Evolutionary conservation across 768 basidiomycete species (phyloP).

Genomic region (Tricholoma sp.): DNA sequence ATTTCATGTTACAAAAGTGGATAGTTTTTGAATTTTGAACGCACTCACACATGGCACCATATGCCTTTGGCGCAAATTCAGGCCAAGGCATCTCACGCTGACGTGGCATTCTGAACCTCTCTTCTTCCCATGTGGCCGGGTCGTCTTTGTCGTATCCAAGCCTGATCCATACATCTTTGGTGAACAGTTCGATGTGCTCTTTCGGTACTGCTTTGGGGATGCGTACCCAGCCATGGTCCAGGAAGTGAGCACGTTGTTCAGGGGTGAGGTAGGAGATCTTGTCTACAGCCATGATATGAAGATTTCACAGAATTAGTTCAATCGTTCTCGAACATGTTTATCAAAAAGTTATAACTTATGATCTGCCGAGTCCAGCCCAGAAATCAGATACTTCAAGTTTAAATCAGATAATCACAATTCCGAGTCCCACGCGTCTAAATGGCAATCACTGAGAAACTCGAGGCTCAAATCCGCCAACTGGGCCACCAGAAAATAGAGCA

Average conservation of each 20-base stretch:
- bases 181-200: neutral
- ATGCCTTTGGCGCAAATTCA: neutral
- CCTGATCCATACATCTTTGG: slow-evolving; percentile 1
- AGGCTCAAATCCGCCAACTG: too few relatives aligned
- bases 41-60: slow-evolving; percentile 2
- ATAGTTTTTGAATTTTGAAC: neutral
- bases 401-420: too few relatives aligned
- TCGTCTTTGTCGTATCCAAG: slow-evolving; percentile 4
- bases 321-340: too few relatives aligned
- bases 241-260: neutral
- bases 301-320: too few relatives aligned
- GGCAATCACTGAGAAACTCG: too few relatives aligned
- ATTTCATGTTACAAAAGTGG: neutral
- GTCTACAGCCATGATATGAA: neutral
- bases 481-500: too few relatives aligned
- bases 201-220: neutral
- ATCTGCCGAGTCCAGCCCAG: too few relatives aligned
- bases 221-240: slow-evolving; percentile 3
- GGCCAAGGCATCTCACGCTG: slow-evolving; percentile 2
- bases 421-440: too few relatives aligned
- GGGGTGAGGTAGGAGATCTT: neutral
- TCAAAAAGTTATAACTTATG: too few relatives aligned
- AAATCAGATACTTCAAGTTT: too few relatives aligned
- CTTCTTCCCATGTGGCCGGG: slow-evolving; percentile 1
- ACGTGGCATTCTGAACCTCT: slow-evolving; percentile 2